Evolutionary conservation across 1,284 basidiomycete genomes (phyloP).

Genomic region (Meira miltonrushii): DNA sequence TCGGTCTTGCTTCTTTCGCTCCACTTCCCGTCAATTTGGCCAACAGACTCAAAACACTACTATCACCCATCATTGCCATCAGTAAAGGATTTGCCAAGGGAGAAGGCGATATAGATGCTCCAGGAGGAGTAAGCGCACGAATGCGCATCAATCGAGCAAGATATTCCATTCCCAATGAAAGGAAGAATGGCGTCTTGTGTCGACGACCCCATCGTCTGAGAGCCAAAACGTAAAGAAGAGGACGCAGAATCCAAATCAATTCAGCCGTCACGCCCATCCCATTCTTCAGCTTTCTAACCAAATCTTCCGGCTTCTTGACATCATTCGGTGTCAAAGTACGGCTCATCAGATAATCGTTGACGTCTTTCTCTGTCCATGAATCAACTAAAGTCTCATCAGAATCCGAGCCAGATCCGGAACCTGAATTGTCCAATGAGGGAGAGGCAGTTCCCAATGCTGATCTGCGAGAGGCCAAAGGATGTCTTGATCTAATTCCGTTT

Average conservation of each 20-base stretch:
- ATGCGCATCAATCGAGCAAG: slow-evolving; percentile 32
- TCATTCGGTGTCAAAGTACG: slow-evolving; percentile 44
- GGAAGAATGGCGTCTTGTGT: slow-evolving; percentile 29
- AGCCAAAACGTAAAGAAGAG: slow-evolving; percentile 46
- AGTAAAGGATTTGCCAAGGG: slow-evolving; percentile 29
- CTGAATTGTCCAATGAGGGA: slow-evolving; percentile 10
- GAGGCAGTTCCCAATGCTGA: background rate
- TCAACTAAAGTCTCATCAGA: slow-evolving; percentile 43
- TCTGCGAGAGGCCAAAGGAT: slow-evolving; percentile 3
- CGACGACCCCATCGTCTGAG: slow-evolving; percentile 36
- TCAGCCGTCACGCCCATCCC: slow-evolving; percentile 25
- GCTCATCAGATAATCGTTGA: slow-evolving; percentile 47
- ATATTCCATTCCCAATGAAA: slow-evolving; percentile 38
- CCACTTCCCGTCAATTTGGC: slow-evolving; percentile 26
- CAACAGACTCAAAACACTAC: slow-evolving; percentile 38
- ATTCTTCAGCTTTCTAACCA: slow-evolving; percentile 5
- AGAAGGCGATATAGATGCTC: background rate
- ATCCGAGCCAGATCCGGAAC: slow-evolving; percentile 28
- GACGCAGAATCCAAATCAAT: slow-evolving; percentile 49
- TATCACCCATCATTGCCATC: slow-evolving; percentile 39
- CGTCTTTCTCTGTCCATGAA: slow-evolving; percentile 38
- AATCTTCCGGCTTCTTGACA: slow-evolving; percentile 27
- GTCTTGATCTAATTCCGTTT: background rate
- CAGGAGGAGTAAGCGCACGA: slow-evolving; percentile 19
- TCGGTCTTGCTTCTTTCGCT: slow-evolving; percentile 27